Conservation (phyloP, 495 filamentous ascomycete genomes). For the Annulohypoxylon nitens region DNA sequence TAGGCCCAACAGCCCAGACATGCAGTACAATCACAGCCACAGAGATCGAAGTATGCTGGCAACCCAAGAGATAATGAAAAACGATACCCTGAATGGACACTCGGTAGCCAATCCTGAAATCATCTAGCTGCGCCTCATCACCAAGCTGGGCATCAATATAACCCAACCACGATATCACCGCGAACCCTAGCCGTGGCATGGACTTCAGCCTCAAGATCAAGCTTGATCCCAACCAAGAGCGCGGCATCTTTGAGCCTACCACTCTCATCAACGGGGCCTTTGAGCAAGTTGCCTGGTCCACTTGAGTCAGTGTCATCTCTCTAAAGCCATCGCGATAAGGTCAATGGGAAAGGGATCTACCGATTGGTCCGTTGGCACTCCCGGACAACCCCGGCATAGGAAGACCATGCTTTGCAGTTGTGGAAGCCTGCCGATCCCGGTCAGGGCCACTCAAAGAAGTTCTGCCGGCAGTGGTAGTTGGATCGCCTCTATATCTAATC, state of each 20-base stretch:
- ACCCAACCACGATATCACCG: conserved; percentile 47
- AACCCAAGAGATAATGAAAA: conserved; percentile 9
- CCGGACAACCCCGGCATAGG: conserved; percentile 55
- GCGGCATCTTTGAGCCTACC: conserved; percentile 58
- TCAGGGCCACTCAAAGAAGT: conserved; percentile 34
- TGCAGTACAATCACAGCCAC: conserved; percentile 23
- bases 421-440: conserved; percentile 13
- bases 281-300: conserved; percentile 52
- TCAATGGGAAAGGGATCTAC: conserved; percentile 20
- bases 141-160: conserved; percentile 34
- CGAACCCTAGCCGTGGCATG: conserved; percentile 46
- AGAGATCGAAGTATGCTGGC: conserved; percentile 18
- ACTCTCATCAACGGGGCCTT: conserved; percentile 56
- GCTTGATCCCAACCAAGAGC: conserved; percentile 60
- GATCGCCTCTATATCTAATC: conserved; percentile 27
- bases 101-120: conserved; percentile 33
- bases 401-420: conserved; percentile 38
- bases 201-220: conserved; percentile 48
- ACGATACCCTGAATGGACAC: conserved; percentile 18
- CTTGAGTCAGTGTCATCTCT: conserved; percentile 4
- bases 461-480: conserved; percentile 30
- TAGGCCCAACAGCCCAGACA: conserved; percentile 27
- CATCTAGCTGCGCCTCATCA: conserved; percentile 19
- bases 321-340: neutral
- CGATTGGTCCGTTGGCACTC: conserved; percentile 52